A percentile compares a stretch with the other conserved stretches of the same genome.
Evolutionary conservation across 805 yeast species (phyloP).

Genomic region (Saturnispora sekii): DNA sequence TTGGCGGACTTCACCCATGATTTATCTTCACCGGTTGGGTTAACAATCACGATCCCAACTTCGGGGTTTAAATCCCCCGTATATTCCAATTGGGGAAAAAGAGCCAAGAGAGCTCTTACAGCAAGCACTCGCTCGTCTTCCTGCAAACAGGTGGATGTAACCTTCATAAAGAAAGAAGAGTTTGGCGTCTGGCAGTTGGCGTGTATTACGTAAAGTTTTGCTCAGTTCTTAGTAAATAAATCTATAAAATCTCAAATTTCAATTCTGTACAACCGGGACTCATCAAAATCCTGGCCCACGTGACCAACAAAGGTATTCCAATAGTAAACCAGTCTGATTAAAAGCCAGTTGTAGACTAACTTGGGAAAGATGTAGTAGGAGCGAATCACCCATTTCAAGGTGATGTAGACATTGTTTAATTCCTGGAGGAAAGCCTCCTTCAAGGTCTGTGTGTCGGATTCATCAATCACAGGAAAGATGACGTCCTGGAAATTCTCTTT

Average conservation of each 20-base stretch:
- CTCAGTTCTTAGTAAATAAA: conserved; percentile 4
- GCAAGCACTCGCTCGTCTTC: conserved; percentile 14
- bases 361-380: conserved; percentile 68
- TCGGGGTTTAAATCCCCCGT: conserved; percentile 22
- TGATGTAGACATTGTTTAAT: conserved; percentile 33
- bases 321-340: conserved; percentile 41
- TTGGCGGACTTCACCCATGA: conserved; percentile 38
- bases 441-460: conserved; percentile 8
- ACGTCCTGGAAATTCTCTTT: conserved; percentile 18
- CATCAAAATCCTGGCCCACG: conserved; percentile 26
- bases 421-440: conserved; percentile 19
- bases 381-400: conserved; percentile 50
- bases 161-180: background rate
- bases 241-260: conserved; percentile 3
- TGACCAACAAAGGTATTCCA: conserved; percentile 79
- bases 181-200: too few species aligned
- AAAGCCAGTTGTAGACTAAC: conserved; percentile 39
- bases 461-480: conserved; percentile 14
- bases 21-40: conserved; percentile 14
- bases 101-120: conserved; percentile 11
- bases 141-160: conserved; percentile 23
- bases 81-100: conserved; percentile 15
- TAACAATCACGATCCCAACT: conserved; percentile 18
- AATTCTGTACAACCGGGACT: conserved; percentile 21
- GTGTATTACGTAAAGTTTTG: too few species aligned